Percentiles rank a stretch among this genome's conserved stretches.
These are phyloP conservation scores for Ganoderma boninense DNA, from an alignment of 1,284 basidiomycete genomes.

Conservation along the genomic window DNA sequence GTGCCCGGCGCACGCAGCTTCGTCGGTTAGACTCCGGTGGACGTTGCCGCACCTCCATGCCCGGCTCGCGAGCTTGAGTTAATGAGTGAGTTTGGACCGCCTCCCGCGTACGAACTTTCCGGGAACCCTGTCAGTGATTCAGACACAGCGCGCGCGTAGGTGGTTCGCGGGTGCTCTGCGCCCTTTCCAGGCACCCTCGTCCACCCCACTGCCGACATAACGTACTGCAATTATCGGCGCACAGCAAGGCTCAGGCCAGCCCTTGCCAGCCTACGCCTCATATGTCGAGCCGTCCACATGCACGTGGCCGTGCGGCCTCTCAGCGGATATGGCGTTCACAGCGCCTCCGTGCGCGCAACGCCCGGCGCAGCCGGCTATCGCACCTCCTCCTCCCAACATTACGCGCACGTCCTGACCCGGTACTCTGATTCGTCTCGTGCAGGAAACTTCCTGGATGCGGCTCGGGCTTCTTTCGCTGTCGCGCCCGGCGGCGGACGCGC, in stretches of 20 bases:
- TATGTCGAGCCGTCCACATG: not conserved
- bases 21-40: not conserved
- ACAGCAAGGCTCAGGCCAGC: not conserved
- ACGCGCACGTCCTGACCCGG: not conserved
- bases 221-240: not conserved
- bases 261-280: not conserved
- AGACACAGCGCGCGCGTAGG: not conserved
- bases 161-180: not conserved
- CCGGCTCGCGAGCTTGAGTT: not conserved
- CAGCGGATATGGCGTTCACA: conserved; percentile 1
- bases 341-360: not conserved
- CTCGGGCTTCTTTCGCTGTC: not conserved
- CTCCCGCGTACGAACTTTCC: not conserved
- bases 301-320: not conserved
- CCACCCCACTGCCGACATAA: not conserved
- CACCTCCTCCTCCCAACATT: not conserved
- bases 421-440: not conserved
- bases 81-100: not conserved
- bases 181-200: not conserved
- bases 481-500: not conserved
- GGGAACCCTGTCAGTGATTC: no score
- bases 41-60: not conserved
- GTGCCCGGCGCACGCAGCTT: not conserved
- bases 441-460: not conserved
- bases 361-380: not conserved